These are phyloP conservation scores for Triangularia verruculosa DNA, from an alignment of 2,329 filamentous ascomycete genomes.

Conservation along the genomic window DNA sequence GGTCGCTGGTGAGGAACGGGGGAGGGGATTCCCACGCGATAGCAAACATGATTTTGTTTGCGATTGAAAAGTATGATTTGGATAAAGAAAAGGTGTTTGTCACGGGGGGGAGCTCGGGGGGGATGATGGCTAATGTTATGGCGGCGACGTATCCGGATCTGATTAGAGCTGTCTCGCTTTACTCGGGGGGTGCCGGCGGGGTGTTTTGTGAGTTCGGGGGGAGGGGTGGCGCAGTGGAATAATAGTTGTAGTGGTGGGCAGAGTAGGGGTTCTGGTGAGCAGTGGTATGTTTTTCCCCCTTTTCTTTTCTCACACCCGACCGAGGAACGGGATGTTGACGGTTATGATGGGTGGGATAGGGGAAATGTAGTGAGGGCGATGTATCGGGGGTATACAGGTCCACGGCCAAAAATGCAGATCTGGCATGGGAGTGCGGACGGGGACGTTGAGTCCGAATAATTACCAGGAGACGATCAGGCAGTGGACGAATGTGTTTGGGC, in stretches of 20 bases:
- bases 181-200: conserved; percentile 42
- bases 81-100: conserved; percentile 35
- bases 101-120: conserved; percentile 36
- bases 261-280: conserved; percentile 39
- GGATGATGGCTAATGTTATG: conserved; percentile 42
- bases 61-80: conserved; percentile 32
- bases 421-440: conserved; percentile 55
- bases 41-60: conserved; percentile 38
- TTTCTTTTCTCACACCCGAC: background rate
- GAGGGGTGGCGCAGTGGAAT: conserved; percentile 49
- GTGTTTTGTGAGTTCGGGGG: conserved; percentile 40
- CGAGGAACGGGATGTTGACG: too few species aligned
- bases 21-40: conserved; percentile 38
- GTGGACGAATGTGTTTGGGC: conserved; percentile 51
- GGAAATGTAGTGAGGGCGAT: conserved; percentile 44
- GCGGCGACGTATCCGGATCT: conserved; percentile 43
- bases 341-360: conserved; percentile 34
- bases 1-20: conserved; percentile 35
- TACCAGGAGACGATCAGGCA: conserved; percentile 57
- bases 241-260: conserved; percentile 47
- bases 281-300: conserved; percentile 12
- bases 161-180: conserved; percentile 38
- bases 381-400: conserved; percentile 38
- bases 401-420: conserved; percentile 56
- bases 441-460: conserved; percentile 50